Conservation (phyloP, 2,329 filamentous ascomycete species). For the Alternaria dauci region DNA sequence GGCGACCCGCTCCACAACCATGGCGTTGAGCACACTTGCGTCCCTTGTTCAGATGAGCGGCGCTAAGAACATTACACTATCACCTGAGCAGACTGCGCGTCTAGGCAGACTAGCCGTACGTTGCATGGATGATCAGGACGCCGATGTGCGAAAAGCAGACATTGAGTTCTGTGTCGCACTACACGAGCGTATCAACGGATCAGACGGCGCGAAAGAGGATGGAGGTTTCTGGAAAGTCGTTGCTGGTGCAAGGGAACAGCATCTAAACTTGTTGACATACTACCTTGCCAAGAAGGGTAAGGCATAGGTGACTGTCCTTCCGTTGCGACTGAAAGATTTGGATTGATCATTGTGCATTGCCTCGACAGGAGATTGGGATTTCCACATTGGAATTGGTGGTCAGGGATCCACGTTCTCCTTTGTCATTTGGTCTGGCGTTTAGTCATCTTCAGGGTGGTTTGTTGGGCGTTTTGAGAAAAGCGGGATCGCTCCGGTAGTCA, state of each 20-base stretch:
- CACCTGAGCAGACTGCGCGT: slow-evolving; percentile 47
- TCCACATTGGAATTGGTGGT: not conserved
- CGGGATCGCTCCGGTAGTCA: slow-evolving; percentile 15
- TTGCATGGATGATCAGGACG: slow-evolving; percentile 50
- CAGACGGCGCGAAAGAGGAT: slow-evolving; percentile 50
- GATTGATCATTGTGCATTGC: not conserved
- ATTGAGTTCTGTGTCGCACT: slow-evolving; percentile 79
- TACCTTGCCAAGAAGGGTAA: slow-evolving; percentile 68
- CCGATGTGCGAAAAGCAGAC: slow-evolving; percentile 69
- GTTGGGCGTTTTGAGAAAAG: slow-evolving; percentile 14
- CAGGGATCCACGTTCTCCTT: not conserved
- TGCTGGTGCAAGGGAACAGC: slow-evolving; percentile 71
- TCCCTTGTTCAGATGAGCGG: slow-evolving; percentile 47
- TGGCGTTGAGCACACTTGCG: slow-evolving; percentile 53
- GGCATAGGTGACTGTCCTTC: slow-evolving; percentile 29
- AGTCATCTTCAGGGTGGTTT: not conserved
- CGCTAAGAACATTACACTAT: slow-evolving; percentile 42
- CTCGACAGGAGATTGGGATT: not conserved
- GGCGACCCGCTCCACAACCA: slow-evolving; percentile 47
- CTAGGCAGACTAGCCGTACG: slow-evolving; percentile 51
- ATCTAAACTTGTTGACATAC: slow-evolving; percentile 80
- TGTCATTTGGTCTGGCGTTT: slow-evolving; percentile 1
- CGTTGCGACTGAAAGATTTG: slow-evolving; percentile 9
- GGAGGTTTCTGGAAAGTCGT: slow-evolving; percentile 72
- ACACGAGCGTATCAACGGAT: slow-evolving; percentile 58